Evolutionary conservation across 2,329 filamentous ascomycete genomes (phyloP), one percentile per base, ranked within the genome.

Genomic region (Ciborinia camelliae): DNA sequence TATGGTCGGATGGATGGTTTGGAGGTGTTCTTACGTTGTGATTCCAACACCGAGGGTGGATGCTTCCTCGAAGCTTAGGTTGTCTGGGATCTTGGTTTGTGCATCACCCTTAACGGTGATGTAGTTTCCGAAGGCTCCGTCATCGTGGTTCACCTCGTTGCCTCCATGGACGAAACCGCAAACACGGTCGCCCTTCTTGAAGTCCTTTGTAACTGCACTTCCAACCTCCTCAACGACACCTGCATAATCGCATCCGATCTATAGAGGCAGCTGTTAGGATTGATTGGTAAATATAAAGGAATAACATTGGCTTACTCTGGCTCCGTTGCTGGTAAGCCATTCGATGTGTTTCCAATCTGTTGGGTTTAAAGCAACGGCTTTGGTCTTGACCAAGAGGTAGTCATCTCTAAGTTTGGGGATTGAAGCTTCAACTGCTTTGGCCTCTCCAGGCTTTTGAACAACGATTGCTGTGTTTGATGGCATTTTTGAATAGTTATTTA

Each of bases 101-200:
- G 80, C 20, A 57, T 79, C 77, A 0, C 75, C 78, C 66, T 79
- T 79, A 12, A 67, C 70, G 6, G 67, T 70, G 28, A 74, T 64
- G 50, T 68, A 68, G 50, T 73, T 66, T 39, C 51, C 68, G 53
- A 73, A 72, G 79, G 79, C 71, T 12, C 81, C 82, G 50, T 76
- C 75, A 3, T 83, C 78, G 9, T 72, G 76, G 26, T 78, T 57
- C 4, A 69, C 67, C 47, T 67, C 65, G 67, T 80, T 77, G 9
- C 76, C 74, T 26, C 79, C 80, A 58, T 80, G 77, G 1, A 66
- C 71, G 15, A 77, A 69, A 6, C 81, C 82, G 30, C 73, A 71
- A 39, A 83, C 74, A 48, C 81, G 77, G 66, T 85, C 82, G 2
- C 82, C 82, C 62, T 77, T 78, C 69, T 77, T 77, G 65, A 81